These are phyloP conservation scores for Cercospora sp. DNA, from an alignment of 2,329 filamentous ascomycete species.

Conservation along the genomic window DNA sequence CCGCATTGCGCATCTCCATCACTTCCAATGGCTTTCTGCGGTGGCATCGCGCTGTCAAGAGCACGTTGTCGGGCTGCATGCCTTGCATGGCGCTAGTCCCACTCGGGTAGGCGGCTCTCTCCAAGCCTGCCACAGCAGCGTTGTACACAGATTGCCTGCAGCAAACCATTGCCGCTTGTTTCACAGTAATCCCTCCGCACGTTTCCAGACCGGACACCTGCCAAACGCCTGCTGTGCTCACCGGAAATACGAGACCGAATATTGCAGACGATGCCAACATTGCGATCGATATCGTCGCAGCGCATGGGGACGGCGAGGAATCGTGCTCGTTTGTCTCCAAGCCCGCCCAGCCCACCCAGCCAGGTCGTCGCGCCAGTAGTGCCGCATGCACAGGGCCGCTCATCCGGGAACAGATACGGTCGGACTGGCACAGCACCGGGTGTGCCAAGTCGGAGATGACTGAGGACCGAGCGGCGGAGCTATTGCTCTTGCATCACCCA, in stretches of 20 bases:
- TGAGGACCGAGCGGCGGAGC: background rate
- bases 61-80: background rate
- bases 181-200: background rate
- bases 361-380: background rate
- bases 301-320: background rate
- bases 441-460: background rate
- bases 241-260: background rate
- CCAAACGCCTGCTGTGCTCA: background rate
- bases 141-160: background rate
- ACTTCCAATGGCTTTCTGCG: background rate
- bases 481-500: background rate
- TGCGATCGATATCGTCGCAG: background rate
- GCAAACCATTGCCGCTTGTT: background rate
- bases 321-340: background rate
- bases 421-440: background rate
- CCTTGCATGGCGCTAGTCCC: background rate
- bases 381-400: background rate
- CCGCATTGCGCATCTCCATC: background rate
- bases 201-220: background rate
- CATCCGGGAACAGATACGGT: background rate
- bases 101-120: background rate
- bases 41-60: background rate
- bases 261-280: background rate
- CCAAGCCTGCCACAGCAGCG: background rate
- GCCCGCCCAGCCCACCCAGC: background rate